These are phyloP conservation scores for Noccaea bulbosa DNA, from an alignment of 345 rosid genomes.

Conservation along the genomic window DNA sequence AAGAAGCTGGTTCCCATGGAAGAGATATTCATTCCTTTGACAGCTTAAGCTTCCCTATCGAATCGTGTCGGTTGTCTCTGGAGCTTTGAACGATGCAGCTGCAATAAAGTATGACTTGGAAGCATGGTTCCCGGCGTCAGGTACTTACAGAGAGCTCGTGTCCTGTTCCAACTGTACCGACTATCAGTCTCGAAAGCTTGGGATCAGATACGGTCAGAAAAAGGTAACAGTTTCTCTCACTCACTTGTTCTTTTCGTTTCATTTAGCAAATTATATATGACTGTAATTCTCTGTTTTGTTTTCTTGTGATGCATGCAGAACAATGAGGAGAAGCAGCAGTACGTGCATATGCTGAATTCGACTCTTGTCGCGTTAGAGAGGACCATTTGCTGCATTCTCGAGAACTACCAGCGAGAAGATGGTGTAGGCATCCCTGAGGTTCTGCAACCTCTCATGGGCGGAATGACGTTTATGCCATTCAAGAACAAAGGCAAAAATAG, in stretches of 20 bases:
- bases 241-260: neutral
- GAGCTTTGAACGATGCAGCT: conserved; percentile 90
- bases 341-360: conserved; percentile 82
- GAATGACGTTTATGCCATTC: conserved; percentile 74
- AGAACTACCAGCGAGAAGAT: conserved; percentile 78
- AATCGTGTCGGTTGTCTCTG: conserved; percentile 80
- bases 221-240: conserved; percentile 50
- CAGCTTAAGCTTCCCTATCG: conserved; percentile 84
- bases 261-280: neutral
- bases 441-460: conserved; percentile 64
- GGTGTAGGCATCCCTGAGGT: conserved; percentile 85
- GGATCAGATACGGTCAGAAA: conserved; percentile 86
- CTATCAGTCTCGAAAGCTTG: conserved; percentile 82
- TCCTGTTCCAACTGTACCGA: conserved; percentile 92
- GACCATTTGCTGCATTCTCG: conserved; percentile 91
- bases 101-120: conserved; percentile 95
- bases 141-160: conserved; percentile 79
- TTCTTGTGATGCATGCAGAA: conserved; percentile 51
- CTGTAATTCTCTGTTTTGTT: neutral
- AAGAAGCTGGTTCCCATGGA: conserved; percentile 98
- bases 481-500: conserved; percentile 18
- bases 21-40: conserved; percentile 51
- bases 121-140: conserved; percentile 94
- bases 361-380: conserved; percentile 92
- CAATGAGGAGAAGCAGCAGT: conserved; percentile 78